Conservation (phyloP, 2,329 filamentous ascomycete genomes). For the Delphinella strobiligena region DNA sequence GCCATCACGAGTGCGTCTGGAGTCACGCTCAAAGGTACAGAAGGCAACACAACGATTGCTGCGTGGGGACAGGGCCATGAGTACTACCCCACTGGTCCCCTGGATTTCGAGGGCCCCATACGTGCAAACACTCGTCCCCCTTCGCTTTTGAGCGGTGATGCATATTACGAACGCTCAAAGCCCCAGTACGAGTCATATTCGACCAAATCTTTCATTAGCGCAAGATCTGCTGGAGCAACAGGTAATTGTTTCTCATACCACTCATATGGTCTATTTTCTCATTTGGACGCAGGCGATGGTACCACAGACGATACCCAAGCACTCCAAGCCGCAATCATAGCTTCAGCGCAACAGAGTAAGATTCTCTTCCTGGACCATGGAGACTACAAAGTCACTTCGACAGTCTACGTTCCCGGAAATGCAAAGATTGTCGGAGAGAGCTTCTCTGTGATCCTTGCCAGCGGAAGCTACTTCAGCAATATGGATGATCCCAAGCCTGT, state of each 20-base stretch:
- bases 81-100: constrained; percentile 33
- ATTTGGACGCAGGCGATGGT: constrained; percentile 40
- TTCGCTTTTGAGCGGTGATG: constrained; percentile 32
- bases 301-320: constrained; percentile 47
- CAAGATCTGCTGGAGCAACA: constrained; percentile 27
- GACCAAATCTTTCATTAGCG: constrained; percentile 30
- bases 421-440: constrained; percentile 50
- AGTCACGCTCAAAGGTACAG: constrained; percentile 23
- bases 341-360: constrained; percentile 33
- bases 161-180: constrained; percentile 41
- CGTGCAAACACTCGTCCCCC: constrained; percentile 31
- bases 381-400: constrained; percentile 49
- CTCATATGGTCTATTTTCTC: too few relatives aligned
- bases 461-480: constrained; percentile 39
- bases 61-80: constrained; percentile 33
- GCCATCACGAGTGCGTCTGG: constrained; percentile 29
- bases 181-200: constrained; percentile 38
- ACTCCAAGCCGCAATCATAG: constrained; percentile 44
- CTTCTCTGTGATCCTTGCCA: constrained; percentile 44
- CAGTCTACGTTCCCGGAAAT: constrained; percentile 51
- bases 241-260: neutral
- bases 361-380: constrained; percentile 68
- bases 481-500: constrained; percentile 34
- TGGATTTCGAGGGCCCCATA: constrained; percentile 31
- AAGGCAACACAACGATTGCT: constrained; percentile 24